Percentiles rank a stretch among this genome's conserved stretches.
phyloP scores from a whole-genome alignment of 768 basidiomycete genomes.

The Megacollybia marginata region DNA sequence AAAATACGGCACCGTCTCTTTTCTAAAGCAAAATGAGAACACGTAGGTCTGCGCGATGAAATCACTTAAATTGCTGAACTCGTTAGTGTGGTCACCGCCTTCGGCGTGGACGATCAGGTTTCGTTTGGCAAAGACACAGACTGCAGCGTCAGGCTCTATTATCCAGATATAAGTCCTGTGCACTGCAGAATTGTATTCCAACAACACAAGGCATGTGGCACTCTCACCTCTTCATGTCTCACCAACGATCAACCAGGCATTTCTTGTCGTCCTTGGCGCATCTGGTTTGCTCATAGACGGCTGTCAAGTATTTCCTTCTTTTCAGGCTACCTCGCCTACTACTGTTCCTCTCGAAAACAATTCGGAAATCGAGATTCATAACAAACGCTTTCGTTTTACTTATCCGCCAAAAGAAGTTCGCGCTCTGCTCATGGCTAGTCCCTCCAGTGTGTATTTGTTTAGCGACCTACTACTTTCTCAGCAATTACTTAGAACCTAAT shows the following conservation, averaged over 20 bases:
- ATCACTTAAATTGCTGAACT: too few relatives aligned
- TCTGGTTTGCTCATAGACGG: constrained; percentile 57
- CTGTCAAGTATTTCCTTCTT: constrained; percentile 48
- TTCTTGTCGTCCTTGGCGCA: constrained; percentile 53
- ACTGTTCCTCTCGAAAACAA: constrained; percentile 62
- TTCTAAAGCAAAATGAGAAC: constrained; percentile 43
- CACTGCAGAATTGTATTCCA: constrained; percentile 68
- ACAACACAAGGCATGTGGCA: constrained; percentile 43
- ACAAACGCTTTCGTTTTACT: constrained; percentile 62
- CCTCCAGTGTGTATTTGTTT: constrained; percentile 29
- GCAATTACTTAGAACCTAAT: constrained; percentile 16
- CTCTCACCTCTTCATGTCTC: neutral
- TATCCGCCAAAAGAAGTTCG: constrained; percentile 73
- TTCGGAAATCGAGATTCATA: constrained; percentile 60
- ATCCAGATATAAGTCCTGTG: constrained; percentile 49
- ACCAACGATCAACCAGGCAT: constrained; percentile 38
- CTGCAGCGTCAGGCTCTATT: constrained; percentile 67
- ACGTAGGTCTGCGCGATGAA: too few relatives aligned
- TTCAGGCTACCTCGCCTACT: constrained; percentile 24
- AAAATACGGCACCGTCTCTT: constrained; percentile 54
- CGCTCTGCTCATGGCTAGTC: constrained; percentile 41
- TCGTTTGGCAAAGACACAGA: constrained; percentile 61
- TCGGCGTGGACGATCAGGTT: constrained; percentile 64
- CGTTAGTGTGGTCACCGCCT: constrained; percentile 45
- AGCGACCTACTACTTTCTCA: neutral